Evolutionary conservation across 2,329 filamentous ascomycete species (phyloP).

Genomic region (Colletotrichum godetiae): DNA sequence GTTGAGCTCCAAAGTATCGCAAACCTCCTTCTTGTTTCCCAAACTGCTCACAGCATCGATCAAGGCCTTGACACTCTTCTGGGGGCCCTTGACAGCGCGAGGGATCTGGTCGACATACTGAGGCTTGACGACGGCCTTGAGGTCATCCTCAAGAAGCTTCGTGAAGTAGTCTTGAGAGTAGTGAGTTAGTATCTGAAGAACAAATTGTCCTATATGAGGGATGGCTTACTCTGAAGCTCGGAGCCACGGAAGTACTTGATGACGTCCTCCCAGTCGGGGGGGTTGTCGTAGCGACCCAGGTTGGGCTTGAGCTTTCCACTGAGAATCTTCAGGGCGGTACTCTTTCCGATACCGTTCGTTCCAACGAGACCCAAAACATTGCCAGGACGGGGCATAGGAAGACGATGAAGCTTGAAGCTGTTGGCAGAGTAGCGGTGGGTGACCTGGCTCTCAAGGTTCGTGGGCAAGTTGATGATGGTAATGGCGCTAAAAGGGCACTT

Average conservation of each 20-base stretch:
- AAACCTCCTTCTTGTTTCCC: constrained; percentile 83
- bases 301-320: constrained; percentile 99
- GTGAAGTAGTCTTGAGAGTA: constrained; percentile 85
- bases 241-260: constrained; percentile 98
- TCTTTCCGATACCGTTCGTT: constrained; percentile 99
- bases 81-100: constrained; percentile 84
- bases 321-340: constrained; percentile 98
- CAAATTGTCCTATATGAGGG: not conserved
- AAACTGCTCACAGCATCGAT: constrained; percentile 82
- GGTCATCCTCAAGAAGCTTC: constrained; percentile 94
- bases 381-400: constrained; percentile 94
- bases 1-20: constrained; percentile 85
- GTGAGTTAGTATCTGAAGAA: constrained; percentile 5
- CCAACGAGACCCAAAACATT: constrained; percentile 96
- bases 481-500: constrained; percentile 99
- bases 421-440: constrained; percentile 99
- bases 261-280: constrained; percentile 99
- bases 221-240: constrained; percentile 86
- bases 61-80: constrained; percentile 83
- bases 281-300: constrained; percentile 92
- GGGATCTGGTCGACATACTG: constrained; percentile 99
- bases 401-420: constrained; percentile 98
- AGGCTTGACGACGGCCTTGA: constrained; percentile 98
- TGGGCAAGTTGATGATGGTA: constrained; percentile 99
- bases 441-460: constrained; percentile 97